Evolutionary conservation across 75 land plant species (phyloP), one percentile per base, ranked within the genome.

Genomic region (Gnetum montanum): DNA sequence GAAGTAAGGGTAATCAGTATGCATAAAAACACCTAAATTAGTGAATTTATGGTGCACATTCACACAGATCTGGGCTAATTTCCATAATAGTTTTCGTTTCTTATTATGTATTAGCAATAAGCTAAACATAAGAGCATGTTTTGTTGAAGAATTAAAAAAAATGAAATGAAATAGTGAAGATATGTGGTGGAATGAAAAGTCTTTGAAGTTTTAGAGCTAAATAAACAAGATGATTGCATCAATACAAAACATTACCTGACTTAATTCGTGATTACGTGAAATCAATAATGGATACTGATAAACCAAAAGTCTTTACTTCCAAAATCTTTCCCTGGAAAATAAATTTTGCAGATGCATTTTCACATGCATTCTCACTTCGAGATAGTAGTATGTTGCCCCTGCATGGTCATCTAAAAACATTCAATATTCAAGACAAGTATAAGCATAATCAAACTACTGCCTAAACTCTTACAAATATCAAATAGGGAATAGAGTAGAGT

Each of bases 351-450:
- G 61, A 60, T 4, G 35, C 41, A 34, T 49, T 29, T 22, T 59
- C 59, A n/a, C n/a, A n/a, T n/a, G n/a, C n/a, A n/a, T n/a, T n/a
- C n/a, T 59, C 59, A 33, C 69, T 65, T 16, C 79, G 69, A 53
- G 75, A 61, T 57, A 95, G 55, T 4, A 95, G 78, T 43, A 95
- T 70, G 50, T 90, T 95, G 18, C 96, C 99, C 96, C 96, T 94
- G 74, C 47, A 55, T 31, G 28, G 18, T 41, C 26, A 41, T n/a
- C 11, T 41, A 24, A 29, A 41, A 37, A 29, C 43, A 15, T 41
- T 12, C 25, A n/a, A 28, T 26, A n/a, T 35, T 57, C 18, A 59
- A 41, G 52, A 13, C 11, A 40, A 6, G 7, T 36, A 53, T 8
- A 53, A 20, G 37, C 12, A 31, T 7, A 19, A 34, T 53, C 55